Percentiles rank a stretch among this genome's conserved stretches.
Conservation (phyloP, 2,329 filamentous ascomycete genomes). For the Penicillium sclerotigenum region DNA sequence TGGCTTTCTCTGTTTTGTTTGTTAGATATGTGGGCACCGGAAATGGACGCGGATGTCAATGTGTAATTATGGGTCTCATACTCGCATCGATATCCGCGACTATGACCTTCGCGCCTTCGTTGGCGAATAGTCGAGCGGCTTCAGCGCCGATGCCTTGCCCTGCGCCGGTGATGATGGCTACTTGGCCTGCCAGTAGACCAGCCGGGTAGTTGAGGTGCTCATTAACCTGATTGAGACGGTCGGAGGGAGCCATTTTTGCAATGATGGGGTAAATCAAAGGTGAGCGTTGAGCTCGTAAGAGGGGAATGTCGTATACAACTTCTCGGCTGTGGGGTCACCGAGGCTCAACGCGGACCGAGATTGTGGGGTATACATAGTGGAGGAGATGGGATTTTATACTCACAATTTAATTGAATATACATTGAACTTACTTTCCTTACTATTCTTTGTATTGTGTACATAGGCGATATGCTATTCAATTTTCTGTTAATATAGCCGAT, state of each 20-base stretch:
- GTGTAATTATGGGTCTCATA: constrained; percentile 35
- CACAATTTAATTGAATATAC: neutral
- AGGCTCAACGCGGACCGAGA: constrained; percentile 22
- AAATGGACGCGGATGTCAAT: too few species aligned
- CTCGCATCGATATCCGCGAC: constrained; percentile 77
- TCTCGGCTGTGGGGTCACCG: constrained; percentile 17
- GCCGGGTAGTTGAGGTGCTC: constrained; percentile 78
- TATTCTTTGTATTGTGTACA: neutral
- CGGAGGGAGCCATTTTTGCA: constrained; percentile 45
- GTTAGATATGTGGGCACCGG: neutral
- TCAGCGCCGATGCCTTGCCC: constrained; percentile 89
- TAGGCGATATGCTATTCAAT: constrained; percentile 8
- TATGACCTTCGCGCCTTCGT: constrained; percentile 81
- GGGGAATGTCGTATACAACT: neutral
- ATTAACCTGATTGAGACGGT: constrained; percentile 67
- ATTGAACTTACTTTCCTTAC: neutral
- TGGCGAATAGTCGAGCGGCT: constrained; percentile 75
- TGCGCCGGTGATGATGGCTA: constrained; percentile 82
- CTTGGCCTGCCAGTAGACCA: constrained; percentile 74
- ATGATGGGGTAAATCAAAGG: neutral
- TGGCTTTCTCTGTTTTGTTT: constrained; percentile 60
- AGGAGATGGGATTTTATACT: neutral
- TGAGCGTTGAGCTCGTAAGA: neutral
- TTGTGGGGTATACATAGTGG: constrained; percentile 19
- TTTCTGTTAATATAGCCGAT: constrained; percentile 9